phyloP scores from a whole-genome alignment of 805 yeast species.

The Yarrowia yakushimensis region DNA sequence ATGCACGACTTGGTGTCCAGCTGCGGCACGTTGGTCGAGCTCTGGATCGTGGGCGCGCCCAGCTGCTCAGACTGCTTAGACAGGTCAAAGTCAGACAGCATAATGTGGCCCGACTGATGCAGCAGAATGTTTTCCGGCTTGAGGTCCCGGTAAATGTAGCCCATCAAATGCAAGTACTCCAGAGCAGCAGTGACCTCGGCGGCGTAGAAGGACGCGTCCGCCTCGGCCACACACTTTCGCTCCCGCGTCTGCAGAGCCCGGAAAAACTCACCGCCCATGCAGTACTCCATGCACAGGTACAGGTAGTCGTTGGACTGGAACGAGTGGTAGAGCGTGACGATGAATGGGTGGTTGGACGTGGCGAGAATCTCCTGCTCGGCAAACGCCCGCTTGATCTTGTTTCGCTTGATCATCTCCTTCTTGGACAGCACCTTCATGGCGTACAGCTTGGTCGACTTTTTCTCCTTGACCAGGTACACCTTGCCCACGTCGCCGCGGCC shows the following conservation, averaged over 20 bases:
- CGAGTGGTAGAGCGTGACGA: constrained; percentile 92
- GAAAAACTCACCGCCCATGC: constrained; percentile 99
- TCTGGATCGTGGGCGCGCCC: constrained; percentile 65
- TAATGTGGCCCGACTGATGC: constrained; percentile 96
- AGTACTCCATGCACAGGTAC: constrained; percentile 95
- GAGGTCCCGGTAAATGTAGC: constrained; percentile 91
- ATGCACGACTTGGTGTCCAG: constrained; percentile 92
- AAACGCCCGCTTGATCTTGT: constrained; percentile 87
- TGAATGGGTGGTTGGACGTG: constrained; percentile 94
- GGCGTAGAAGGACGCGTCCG: constrained; percentile 89
- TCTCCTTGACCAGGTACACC: constrained; percentile 87
- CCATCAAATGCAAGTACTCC: constrained; percentile 94
- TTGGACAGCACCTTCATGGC: constrained; percentile 93
- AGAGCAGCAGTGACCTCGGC: constrained; percentile 96
- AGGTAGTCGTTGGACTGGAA: constrained; percentile 91
- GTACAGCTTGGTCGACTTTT: constrained; percentile 64
- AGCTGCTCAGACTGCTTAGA: constrained; percentile 81
- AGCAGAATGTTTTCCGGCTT: constrained; percentile 93
- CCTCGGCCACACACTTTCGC: constrained; percentile 78
- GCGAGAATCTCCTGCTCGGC: constrained; percentile 97
- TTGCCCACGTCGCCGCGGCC: constrained; percentile 99
- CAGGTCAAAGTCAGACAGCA: constrained; percentile 94
- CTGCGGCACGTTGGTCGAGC: constrained; percentile 51
- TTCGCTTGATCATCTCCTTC: constrained; percentile 90
- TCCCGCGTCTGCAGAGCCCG: constrained; percentile 90